Base-by-base conservation (phyloP, 2,329 filamentous ascomycete species). In the Penicillium sp. region DNA sequence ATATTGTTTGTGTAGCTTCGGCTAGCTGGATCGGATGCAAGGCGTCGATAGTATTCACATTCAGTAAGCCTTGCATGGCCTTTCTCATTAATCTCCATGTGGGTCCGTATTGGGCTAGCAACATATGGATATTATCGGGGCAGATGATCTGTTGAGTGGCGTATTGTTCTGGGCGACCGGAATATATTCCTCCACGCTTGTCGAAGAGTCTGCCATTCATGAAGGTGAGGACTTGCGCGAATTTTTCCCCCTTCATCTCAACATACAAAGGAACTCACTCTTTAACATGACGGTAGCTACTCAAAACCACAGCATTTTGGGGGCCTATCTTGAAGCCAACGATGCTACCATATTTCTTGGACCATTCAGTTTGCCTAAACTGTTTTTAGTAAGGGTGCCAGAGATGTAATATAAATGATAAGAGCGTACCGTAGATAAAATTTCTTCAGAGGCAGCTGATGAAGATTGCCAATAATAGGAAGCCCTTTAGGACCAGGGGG, bases 21-120 rank as follows among this genome's bases (percentile, higher is more conserved):
- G 62, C 58, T 7, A 59, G 46, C 37, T 62, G 60, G 12, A 64
- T 49, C 4, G 60, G 61, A 26, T 57, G 50, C 5, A 61, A 26
- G 12, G 58, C 57, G 25, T 37, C 31, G n/a, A 59, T 31, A n/a
- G 31, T 20, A 47, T 25, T 62, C 46, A 33, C 27, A 35, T 14
- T 49, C 40, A 27, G 37, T 49, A 43, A 46, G 15, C 37, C 47
- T n/a, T 46, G 47, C 7, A 45, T 23, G 2, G 46, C 31, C 23
- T 41, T 53, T 14, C 50, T 22, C 14, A 53, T 43, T 6, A 22
- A 7, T 46, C 45, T 46, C 53, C 53, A 58, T 18, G 31, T 29
- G 9, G 57, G 50, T 14, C 51, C 59, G 18, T 59, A 46, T 18
- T 57, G 51, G 22, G 54, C 49, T 29, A 47, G 27, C 2, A 52